Evolutionary conservation across 495 filamentous ascomycete species (phyloP), one percentile per base, ranked within the genome.

Genomic region (Aspergillus carlsbadensis): DNA sequence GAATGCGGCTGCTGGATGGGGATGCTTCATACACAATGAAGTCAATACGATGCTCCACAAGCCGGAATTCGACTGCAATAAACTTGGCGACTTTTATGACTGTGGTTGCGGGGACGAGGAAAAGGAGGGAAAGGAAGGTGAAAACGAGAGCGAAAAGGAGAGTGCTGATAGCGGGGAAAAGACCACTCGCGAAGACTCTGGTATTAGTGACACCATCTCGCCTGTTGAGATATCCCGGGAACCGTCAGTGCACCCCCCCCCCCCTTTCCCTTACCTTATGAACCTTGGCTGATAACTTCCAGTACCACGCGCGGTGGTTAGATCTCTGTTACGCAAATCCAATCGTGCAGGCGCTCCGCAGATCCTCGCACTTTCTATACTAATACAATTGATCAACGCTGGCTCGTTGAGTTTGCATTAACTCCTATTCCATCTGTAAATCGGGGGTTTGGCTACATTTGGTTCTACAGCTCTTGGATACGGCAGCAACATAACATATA

Each of bases 11-110:
- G 88, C 90, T 0, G 90, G 85, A 5, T 98, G 94, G 94, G 93
- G 87, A 1, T 98, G 94, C 65, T 89, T 89, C 62, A 87, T 97
- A 35, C 94, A 98, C 64, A 98, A 98, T 62, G 82, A 91, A 64
- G 92, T 98, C 53, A 98, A 98, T 71, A 83, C 87, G 68, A 84
- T 91, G 64, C 76, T 98, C 52, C 72, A 84, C 53, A 98, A 98
- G 71, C 76, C 80, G 0, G 59, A 84, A 48, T 98, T 96, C 69
- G 91, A 98, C 67, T 98, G 94, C 64, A 85, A 81, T 43, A 87
- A 90, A 10, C 87, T 98, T 54, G 91, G 91, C 3, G 90, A 95
- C 55, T 88, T 90, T 61, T 98, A 98, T 69, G 92, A 98, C 69
- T 98, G 94, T 63, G 94, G 94, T 11, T 98, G 94, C 68, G 89